Conservation (phyloP, 225 moss, liverwort and hornwort genomes). For the Takakia lepidozioides region DNA sequence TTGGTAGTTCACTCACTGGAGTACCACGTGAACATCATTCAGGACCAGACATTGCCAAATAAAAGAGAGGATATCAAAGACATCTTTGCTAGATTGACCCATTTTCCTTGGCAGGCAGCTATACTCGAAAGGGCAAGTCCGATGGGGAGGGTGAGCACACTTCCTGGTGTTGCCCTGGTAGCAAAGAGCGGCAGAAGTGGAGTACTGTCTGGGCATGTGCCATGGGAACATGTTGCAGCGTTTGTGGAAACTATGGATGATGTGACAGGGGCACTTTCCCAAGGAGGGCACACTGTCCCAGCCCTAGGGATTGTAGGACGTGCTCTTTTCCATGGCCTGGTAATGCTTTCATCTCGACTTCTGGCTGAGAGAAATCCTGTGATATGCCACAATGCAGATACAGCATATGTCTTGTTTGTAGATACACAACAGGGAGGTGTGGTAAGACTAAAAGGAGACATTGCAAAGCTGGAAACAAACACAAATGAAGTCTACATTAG, state of each 20-base stretch:
- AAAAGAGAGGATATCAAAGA: too few relatives aligned
- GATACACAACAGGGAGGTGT: conserved; percentile 79
- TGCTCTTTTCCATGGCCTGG: conserved; percentile 83
- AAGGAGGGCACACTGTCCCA: conserved; percentile 37
- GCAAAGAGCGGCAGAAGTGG: conserved; percentile 60
- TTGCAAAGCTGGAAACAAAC: conserved; percentile 76
- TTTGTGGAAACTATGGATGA: conserved; percentile 77
- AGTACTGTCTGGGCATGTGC: conserved; percentile 55
- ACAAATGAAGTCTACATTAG: conserved; percentile 66
- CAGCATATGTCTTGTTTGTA: conserved; percentile 68
- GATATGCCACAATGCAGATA: conserved; percentile 56
- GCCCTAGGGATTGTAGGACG: conserved; percentile 70
- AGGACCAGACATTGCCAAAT: background rate
- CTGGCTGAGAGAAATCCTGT: conserved; percentile 53
- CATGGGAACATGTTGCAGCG: conserved; percentile 83
- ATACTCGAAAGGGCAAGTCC: conserved; percentile 59
- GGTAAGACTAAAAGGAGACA: conserved; percentile 75
- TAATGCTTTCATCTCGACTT: conserved; percentile 79
- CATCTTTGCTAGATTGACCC: too few relatives aligned
- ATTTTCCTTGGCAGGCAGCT: conserved; percentile 41
- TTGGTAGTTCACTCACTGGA: too few relatives aligned
- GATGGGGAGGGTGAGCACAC: conserved; percentile 45
- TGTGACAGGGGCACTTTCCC: conserved; percentile 42
- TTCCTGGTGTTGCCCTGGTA: conserved; percentile 92
- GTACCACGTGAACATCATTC: background rate